Evolutionary conservation across 2,329 filamentous ascomycete species (phyloP).

Genomic region (Pseudopithomyces maydicus): DNA sequence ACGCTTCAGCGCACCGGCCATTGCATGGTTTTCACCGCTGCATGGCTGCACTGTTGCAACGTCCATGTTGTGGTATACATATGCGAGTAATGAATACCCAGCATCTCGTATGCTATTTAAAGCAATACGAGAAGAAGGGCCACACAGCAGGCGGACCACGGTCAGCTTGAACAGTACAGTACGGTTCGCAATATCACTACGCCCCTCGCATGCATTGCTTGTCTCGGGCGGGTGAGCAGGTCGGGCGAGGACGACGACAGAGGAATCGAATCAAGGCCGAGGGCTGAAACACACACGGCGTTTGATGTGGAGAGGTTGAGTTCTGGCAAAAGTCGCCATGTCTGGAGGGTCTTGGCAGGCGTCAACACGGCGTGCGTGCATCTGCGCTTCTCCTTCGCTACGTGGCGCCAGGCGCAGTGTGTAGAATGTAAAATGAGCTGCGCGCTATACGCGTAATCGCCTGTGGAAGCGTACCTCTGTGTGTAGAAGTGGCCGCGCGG

Average conservation of each 20-base stretch:
- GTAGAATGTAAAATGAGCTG: not conserved
- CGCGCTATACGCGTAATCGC: not conserved
- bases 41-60: too few species aligned
- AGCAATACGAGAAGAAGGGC: not conserved
- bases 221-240: not conserved
- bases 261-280: not conserved
- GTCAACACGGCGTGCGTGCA: not conserved
- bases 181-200: not conserved
- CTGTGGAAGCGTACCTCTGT: not conserved
- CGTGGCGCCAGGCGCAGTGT: not conserved
- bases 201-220: not conserved
- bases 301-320: not conserved
- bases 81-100: too few species aligned
- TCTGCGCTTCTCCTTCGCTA: not conserved
- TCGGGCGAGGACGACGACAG: not conserved
- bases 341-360: constrained; percentile 9
- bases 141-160: not conserved
- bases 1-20: too few species aligned
- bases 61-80: not conserved
- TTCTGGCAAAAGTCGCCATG: constrained; percentile 14
- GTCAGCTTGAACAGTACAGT: not conserved
- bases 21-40: too few species aligned
- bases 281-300: constrained; percentile 2
- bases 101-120: constrained; percentile 4
- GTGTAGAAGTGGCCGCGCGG: not conserved